Evolutionary conservation across 2,329 filamentous ascomycete genomes (phyloP).

Genomic region (Sclerotinia minor): DNA sequence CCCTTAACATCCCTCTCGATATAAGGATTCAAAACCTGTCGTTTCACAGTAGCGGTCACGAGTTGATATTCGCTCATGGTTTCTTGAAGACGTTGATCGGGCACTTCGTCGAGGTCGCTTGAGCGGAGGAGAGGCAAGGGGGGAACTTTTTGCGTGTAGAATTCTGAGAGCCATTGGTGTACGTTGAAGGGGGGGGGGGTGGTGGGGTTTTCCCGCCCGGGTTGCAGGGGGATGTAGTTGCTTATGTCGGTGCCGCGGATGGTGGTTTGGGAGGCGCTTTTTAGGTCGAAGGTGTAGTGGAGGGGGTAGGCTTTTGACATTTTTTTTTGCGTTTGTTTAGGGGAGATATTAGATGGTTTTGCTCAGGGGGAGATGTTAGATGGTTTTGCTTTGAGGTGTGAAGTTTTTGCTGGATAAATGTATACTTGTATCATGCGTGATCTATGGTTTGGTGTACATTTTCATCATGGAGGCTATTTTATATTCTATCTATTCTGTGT

Average conservation of each 20-base stretch:
- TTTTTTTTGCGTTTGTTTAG: no score
- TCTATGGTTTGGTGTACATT: no score
- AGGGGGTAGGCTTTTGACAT: background rate
- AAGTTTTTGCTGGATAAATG: no score
- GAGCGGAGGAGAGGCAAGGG: background rate
- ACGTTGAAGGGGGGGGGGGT: background rate
- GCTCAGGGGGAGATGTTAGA: no score
- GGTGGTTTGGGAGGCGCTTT: fast-evolving
- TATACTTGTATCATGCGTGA: no score
- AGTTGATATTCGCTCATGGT: background rate
- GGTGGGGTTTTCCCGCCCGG: background rate
- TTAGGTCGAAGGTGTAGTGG: background rate
- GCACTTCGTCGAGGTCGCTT: background rate
- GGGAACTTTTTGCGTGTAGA: slow-evolving; percentile 1
- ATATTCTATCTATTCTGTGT: background rate
- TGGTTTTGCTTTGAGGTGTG: no score
- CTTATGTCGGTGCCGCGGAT: background rate
- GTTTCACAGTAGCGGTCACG: background rate
- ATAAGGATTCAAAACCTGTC: background rate
- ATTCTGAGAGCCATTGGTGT: background rate
- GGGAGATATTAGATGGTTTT: no score
- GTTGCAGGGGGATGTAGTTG: background rate
- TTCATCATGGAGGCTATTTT: background rate
- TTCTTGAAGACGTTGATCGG: background rate
- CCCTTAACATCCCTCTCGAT: background rate